These are phyloP conservation scores for Symbiodinium natans DNA, from an alignment of 73 alveolate species.

Conservation along the genomic window DNA sequence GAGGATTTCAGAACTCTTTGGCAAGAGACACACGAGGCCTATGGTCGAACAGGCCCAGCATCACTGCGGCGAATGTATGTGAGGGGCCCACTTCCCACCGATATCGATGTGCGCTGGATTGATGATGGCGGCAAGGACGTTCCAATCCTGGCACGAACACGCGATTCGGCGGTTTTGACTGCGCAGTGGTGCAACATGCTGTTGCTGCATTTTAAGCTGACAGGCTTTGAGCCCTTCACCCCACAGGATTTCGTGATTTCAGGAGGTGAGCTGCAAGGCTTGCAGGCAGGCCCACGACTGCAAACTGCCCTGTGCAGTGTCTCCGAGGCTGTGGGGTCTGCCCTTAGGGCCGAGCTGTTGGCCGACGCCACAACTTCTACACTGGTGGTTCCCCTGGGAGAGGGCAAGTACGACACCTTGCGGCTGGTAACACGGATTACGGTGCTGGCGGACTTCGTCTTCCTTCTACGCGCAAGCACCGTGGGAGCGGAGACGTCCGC, in stretches of 20 bases:
- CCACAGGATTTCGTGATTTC: slow-evolving; percentile 37
- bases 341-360: slow-evolving; percentile 34
- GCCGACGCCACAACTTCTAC: not conserved
- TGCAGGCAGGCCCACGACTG: slow-evolving; percentile 37
- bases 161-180: slow-evolving; percentile 70
- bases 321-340: slow-evolving; percentile 78
- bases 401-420: slow-evolving; percentile 70
- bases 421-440: slow-evolving; percentile 72
- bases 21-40: slow-evolving; percentile 54
- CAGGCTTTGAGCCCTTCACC: slow-evolving; percentile 20
- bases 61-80: slow-evolving; percentile 81
- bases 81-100: slow-evolving; percentile 78
- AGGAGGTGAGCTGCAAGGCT: not conserved
- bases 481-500: slow-evolving; percentile 33
- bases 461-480: slow-evolving; percentile 73
- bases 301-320: slow-evolving; percentile 12
- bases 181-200: slow-evolving; percentile 91
- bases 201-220: slow-evolving; percentile 60
- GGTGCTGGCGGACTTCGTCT: slow-evolving; percentile 70
- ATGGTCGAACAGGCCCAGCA: slow-evolving; percentile 58
- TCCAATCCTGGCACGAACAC: not conserved
- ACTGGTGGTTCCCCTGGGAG: slow-evolving; percentile 68
- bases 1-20: slow-evolving; percentile 3
- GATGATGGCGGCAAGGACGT: slow-evolving; percentile 11
- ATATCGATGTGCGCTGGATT: slow-evolving; percentile 74